Base-by-base conservation (phyloP, 495 filamentous ascomycete genomes). In the Staphylotrichum tortipilum region DNA sequence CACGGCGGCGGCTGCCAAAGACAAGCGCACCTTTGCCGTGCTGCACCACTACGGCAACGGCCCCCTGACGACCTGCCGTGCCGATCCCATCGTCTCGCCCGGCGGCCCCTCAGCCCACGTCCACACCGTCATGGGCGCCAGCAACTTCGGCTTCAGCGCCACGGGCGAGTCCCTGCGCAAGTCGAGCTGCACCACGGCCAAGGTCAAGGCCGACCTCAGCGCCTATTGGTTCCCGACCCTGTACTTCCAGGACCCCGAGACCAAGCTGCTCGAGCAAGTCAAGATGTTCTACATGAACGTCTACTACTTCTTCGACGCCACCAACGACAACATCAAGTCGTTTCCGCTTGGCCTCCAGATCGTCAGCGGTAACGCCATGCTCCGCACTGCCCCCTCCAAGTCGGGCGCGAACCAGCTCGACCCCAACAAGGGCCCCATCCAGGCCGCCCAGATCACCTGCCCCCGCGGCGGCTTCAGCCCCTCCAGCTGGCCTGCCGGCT, bases 191-290 rank as follows among this genome's bases (percentile, higher is more conserved):
- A 83, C 81, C 42, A 81, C 82, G 9, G 81, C 84, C 53, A 71
- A 68, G 9, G 71, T 83, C 53, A 79, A 75, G 48, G 72, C 75
- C 49, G 87, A 92, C 64, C 70, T 81, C 55, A 85, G 80, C 56
- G 83, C 81, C 65, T 91, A 92, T 69, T 91, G 87, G 88, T 76
- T 81, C 39, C 83, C 87, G 2, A 64, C 65, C 31, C 71, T 90
- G 15, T 88, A 79, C 68, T 88, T 76, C 61, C 63, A 71, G 54
- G 73, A 76, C 40, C 71, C 70, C 53, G 66, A 75, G 53, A 84
- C 84, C 49, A 80, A 79, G 8, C 73, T 70, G 35, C 85, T 92
- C 60, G 77, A 81, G 54, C 71, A 69, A 38, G 88, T 91, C 26
- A 64, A 74, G 3, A 74, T 79, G 48, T 70, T 58, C 59, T 76